These are phyloP conservation scores for Triadica sebifera DNA, from an alignment of 345 rosid species.

Conservation along the genomic window DNA sequence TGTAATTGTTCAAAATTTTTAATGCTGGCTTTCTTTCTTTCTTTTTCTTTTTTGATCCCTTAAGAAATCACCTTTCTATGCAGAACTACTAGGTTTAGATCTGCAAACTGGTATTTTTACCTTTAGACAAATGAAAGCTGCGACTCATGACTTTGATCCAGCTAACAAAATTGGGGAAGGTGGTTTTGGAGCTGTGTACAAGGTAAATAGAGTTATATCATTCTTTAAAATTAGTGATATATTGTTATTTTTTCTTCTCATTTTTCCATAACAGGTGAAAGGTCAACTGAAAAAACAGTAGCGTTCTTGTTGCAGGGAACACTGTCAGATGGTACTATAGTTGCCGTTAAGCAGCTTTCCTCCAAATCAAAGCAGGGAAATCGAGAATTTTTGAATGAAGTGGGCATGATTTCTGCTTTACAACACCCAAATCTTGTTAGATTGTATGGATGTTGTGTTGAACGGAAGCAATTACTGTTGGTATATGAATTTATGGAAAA, in stretches of 20 bases:
- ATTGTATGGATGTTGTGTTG: conserved; percentile 34
- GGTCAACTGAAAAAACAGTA: not conserved
- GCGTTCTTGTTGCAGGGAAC: conserved; percentile 8
- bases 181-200: conserved; percentile 25
- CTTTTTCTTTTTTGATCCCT: not conserved
- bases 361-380: conserved; percentile 21
- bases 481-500: conserved; percentile 40
- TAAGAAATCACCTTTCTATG: not conserved
- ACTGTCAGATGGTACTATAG: conserved; percentile 12
- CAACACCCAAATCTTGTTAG: conserved; percentile 40
- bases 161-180: conserved; percentile 25
- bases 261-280: not conserved
- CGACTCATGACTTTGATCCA: conserved; percentile 16
- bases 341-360: conserved; percentile 24
- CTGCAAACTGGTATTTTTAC: conserved; percentile 15
- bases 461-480: conserved; percentile 26
- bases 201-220: not conserved
- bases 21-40: no score
- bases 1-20: no score
- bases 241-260: not conserved
- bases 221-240: no score
- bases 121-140: conserved; percentile 20
- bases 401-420: conserved; percentile 36
- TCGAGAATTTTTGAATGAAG: conserved; percentile 29
- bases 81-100: conserved; percentile 9